These are phyloP conservation scores for Fusarium dimerum DNA, from an alignment of 2,329 filamentous ascomycete genomes.

Conservation along the genomic window DNA sequence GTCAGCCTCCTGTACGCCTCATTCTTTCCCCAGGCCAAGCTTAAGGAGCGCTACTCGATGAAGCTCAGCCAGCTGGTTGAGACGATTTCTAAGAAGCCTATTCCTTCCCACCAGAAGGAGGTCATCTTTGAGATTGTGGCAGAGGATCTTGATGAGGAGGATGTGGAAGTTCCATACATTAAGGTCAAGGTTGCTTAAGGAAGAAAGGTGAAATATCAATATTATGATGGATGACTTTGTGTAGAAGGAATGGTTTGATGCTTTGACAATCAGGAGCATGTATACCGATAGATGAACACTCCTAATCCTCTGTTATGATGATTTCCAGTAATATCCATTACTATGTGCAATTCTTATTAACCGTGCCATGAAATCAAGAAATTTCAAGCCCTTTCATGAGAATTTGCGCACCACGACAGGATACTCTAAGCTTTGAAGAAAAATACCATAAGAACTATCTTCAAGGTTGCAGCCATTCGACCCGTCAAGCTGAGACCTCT, in stretches of 20 bases:
- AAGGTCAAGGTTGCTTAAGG: slow-evolving; percentile 70
- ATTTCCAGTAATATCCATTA: not conserved
- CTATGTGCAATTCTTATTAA: no score
- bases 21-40: slow-evolving; percentile 79
- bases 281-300: not conserved
- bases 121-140: slow-evolving; percentile 96
- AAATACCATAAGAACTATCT: no score
- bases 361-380: no score
- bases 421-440: no score
- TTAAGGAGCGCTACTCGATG: slow-evolving; percentile 79
- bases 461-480: no score
- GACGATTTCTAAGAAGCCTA: slow-evolving; percentile 85
- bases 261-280: not conserved
- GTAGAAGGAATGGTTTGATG: not conserved
- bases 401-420: no score
- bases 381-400: no score
- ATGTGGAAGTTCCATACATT: slow-evolving; percentile 96
- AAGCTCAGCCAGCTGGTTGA: slow-evolving; percentile 89
- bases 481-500: no score
- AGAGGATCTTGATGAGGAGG: slow-evolving; percentile 84
- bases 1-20: slow-evolving; percentile 92
- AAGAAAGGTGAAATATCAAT: slow-evolving; percentile 1
- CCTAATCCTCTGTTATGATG: not conserved
- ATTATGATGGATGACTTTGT: not conserved
- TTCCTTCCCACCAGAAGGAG: slow-evolving; percentile 90